Evolutionary conservation across 352 stramenopile genomes (phyloP).

Genomic region (Globisporangium ultimum): DNA sequence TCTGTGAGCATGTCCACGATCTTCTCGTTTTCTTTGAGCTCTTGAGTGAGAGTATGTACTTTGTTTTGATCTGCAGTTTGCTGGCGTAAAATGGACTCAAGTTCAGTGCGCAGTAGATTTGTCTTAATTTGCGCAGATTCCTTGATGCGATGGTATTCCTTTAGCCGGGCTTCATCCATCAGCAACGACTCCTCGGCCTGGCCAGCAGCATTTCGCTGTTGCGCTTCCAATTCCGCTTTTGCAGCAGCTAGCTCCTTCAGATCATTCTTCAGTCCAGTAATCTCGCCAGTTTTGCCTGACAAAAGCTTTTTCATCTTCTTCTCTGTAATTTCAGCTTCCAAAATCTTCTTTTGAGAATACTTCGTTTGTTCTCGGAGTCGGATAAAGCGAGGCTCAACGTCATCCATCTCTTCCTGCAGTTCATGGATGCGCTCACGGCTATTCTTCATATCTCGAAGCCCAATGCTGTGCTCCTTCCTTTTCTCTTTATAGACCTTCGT

Average conservation of each 20-base stretch:
- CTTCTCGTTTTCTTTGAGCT: constrained; percentile 70
- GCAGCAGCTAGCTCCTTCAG: constrained; percentile 59
- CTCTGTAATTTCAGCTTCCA: constrained; percentile 44
- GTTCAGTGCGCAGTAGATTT: constrained; percentile 58
- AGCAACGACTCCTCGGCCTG: constrained; percentile 52
- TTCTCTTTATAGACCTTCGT: constrained; percentile 55
- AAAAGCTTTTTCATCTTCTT: constrained; percentile 69
- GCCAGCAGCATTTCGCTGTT: constrained; percentile 25
- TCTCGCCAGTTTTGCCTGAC: constrained; percentile 83
- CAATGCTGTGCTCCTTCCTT: constrained; percentile 61
- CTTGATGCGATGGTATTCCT: constrained; percentile 87
- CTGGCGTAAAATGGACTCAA: constrained; percentile 67
- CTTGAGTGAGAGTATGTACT: constrained; percentile 63
- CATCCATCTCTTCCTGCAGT: constrained; percentile 84
- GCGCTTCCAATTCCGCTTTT: constrained; percentile 54
- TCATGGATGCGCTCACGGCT: constrained; percentile 67
- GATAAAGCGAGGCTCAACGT: constrained; percentile 69
- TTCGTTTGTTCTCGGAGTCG: constrained; percentile 89
- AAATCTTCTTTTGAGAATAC: constrained; percentile 64
- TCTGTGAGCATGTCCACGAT: constrained; percentile 58
- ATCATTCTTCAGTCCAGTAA: constrained; percentile 73
- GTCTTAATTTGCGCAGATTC: constrained; percentile 69
- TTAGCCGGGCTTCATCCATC: constrained; percentile 54
- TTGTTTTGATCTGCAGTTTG: constrained; percentile 71
- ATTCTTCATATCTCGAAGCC: constrained; percentile 58